Base-by-base conservation (phyloP, 2,329 filamentous ascomycete genomes). In the Mariannaea elegans region DNA sequence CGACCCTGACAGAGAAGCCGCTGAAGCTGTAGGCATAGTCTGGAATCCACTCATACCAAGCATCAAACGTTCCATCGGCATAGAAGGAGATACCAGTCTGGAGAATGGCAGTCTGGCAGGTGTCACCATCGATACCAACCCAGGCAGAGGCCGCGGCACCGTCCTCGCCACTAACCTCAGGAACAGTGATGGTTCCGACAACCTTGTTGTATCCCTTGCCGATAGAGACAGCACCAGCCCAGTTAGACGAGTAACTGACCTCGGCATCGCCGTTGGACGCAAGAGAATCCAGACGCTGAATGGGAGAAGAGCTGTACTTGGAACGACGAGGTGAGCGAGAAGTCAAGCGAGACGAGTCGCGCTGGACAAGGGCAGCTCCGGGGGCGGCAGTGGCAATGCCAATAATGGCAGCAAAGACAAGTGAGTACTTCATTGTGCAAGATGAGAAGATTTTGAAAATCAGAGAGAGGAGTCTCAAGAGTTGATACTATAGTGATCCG, bases 51-150 rank as follows among this genome's bases (percentile, higher is more conserved):
- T 81, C 80, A 59, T 79, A 81, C 80, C 80, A 81, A 16, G 78
- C 76, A 34, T 78, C 75, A 59, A 76, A 81, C 48, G 75, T 71
- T 14, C 75, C 75, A 27, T 73, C 68, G 1, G 61, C 54, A 16
- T 69, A 65, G 66, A 80, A 80, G 34, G 79, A 76, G 51, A 81
- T 67, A 24, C 79, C 80, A 3, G 78, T 76, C 64, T 81, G 79
- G 0, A 81, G 71, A 23, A 80, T 77, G 8, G 77, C 77, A 8
- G 59, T 66, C 18, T 62, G 66, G 67, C 77, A 80, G 0, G 77
- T 78, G 56, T 80, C 76, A n/a, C 80, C 80, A 32, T 82, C 80
- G 47, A 82, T 82, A 13, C 80, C 80, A 10, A 82, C 80, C 80
- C 80, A 82, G 9, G 77, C 78, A 8, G 78, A 66, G 31, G 64